Base-by-base conservation (phyloP, 495 filamentous ascomycete species). In the Trichoderma erinaceum region DNA sequence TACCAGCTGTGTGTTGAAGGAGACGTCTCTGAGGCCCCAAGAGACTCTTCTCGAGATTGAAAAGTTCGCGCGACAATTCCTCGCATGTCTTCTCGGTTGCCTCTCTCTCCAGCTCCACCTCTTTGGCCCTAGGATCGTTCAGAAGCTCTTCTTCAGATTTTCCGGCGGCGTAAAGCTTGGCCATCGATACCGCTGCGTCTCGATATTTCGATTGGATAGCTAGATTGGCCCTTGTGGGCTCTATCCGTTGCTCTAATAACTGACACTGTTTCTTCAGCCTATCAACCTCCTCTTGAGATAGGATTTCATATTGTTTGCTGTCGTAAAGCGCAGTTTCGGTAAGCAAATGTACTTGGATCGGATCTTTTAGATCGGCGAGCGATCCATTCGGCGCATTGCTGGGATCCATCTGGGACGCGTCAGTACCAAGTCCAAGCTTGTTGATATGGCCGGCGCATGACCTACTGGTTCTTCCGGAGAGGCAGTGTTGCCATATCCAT, bases 281-380 rank as follows among this genome's bases (percentile, higher is more conserved):
- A 66, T 99, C 95, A 25, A 97, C 88, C 74, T 97, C 93, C 72
- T 96, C 93, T 58, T 92, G 88, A 0, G 93, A 92, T 21, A 98
- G 80, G 13, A 99, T 85, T 74, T 95, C 89, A 75, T 86, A 98
- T 68, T 86, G 78, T 71, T 86, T 86, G 76, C 92, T 94, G 77
- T 99, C 95, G 52, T 86, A 86, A 69, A 97, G 87, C 12, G 95
- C 95, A 35, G 92, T 97, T 78, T 97, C 94, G 70, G 94, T 93
- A 66, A 99, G 82, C 18, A 99, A 81, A 77, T 98, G 96, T 77
- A 97, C 75, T 69, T 86, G 84, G 44, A 86, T 82, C 25, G 83
- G 78, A 71, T 86, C 84, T 41, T 82, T 81, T 11, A 85, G 72
- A 66, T 86, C 78, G 68, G 85, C 78, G 16, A 79, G 71, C 41